Evolutionary conservation across 495 filamentous ascomycete genomes (phyloP).

Genomic region (Physcia stellaris): DNA sequence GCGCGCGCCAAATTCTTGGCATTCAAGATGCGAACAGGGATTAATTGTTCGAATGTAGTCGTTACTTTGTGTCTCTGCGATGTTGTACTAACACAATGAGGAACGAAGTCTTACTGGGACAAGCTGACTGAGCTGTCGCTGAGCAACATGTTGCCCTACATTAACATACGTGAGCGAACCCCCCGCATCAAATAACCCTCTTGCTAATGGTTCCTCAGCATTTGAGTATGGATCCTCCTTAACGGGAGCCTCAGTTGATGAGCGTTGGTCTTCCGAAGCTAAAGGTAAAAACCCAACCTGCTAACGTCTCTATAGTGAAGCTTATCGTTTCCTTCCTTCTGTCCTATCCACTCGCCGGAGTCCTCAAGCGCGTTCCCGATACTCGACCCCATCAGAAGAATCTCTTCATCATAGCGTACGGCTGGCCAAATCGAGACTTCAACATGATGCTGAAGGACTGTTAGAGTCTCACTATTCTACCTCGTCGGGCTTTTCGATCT

Average conservation of each 20-base stretch:
- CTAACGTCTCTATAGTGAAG: constrained; percentile 51
- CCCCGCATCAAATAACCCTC: constrained; percentile 2
- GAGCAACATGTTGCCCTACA: constrained; percentile 66
- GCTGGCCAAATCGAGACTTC: no score
- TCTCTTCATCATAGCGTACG: constrained; percentile 65
- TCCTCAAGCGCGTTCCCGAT: constrained; percentile 88
- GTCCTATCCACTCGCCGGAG: constrained; percentile 80
- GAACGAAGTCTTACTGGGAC: no score
- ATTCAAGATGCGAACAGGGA: no score
- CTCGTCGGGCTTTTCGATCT: constrained; percentile 89
- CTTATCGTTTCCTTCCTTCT: constrained; percentile 82
- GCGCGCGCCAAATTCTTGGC: no score
- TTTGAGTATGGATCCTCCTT: constrained; percentile 50
- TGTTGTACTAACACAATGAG: no score
- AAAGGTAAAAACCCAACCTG: constrained; percentile 5
- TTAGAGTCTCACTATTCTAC: constrained; percentile 69
- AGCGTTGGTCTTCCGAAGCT: constrained; percentile 43
- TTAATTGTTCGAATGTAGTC: no score
- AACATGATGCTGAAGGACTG: neutral
- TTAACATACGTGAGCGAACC: constrained; percentile 55
- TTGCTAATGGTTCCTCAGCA: constrained; percentile 39
- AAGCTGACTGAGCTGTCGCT: no score
- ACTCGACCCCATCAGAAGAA: constrained; percentile 76
- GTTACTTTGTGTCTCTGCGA: no score
- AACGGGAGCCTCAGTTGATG: constrained; percentile 72